A percentile compares a stretch with the other conserved stretches of the same genome.
Conservation (phyloP, 1,284 basidiomycete species). For the Trichosporon faecale region DNA sequence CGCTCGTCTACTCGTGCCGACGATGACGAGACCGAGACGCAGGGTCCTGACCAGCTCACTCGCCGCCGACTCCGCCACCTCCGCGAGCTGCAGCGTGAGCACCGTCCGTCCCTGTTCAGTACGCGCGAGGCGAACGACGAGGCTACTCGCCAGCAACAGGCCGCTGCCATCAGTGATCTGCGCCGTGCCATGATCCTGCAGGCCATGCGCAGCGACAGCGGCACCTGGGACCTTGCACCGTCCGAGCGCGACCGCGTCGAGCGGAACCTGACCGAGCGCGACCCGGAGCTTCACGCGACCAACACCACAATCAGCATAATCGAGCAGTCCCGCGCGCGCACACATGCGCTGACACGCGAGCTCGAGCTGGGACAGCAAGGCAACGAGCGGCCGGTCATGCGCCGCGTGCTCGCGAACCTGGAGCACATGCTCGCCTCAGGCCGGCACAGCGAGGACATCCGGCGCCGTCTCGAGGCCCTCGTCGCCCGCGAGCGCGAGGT, state of each 20-base stretch:
- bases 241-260: not conserved
- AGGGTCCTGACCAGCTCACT: not conserved
- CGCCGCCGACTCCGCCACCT: not conserved
- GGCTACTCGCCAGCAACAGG: not conserved
- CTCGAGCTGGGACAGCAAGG: not conserved
- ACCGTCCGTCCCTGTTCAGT: not conserved
- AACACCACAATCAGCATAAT: constrained; percentile 3
- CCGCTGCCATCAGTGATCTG: not conserved
- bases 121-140: not conserved
- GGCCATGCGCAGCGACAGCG: not conserved
- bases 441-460: constrained; percentile 12
- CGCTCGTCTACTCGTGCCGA: not conserved
- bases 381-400: constrained; percentile 12
- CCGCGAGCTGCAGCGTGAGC: not conserved
- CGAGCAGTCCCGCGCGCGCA: constrained; percentile 15
- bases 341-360: constrained; percentile 10
- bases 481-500: constrained; percentile 14
- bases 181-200: not conserved
- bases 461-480: constrained; percentile 13
- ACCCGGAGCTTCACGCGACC: not conserved
- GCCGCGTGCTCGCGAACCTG: constrained; percentile 14
- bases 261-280: not conserved
- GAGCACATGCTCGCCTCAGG: constrained; percentile 15
- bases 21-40: not conserved
- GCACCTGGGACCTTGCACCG: not conserved